phyloP scores from a whole-genome alignment of 768 basidiomycete species.

The Lentinula edodes region DNA sequence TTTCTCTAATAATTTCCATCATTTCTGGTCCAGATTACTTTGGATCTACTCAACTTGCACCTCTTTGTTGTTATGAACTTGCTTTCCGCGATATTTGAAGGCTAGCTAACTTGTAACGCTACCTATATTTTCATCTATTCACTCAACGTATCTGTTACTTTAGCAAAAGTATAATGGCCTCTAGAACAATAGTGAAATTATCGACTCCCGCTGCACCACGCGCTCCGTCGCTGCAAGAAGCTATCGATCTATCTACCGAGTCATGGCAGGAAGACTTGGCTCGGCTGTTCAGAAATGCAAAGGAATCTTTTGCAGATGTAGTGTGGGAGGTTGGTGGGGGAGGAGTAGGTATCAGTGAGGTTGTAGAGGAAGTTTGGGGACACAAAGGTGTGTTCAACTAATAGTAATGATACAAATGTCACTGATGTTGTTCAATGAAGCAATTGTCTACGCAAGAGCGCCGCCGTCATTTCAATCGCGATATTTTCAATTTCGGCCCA shows the following conservation, averaged over 20 bases:
- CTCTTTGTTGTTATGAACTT: background rate
- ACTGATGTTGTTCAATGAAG: constrained; percentile 30
- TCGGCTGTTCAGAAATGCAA: constrained; percentile 72
- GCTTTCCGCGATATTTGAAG: background rate
- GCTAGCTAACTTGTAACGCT: background rate
- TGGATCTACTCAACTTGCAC: background rate
- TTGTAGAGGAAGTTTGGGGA: constrained; percentile 71
- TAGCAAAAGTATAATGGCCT: background rate
- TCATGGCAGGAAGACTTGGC: constrained; percentile 82
- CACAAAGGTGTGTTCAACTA: constrained; percentile 69
- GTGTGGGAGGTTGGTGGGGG: constrained; percentile 70
- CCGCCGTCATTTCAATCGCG: constrained; percentile 87
- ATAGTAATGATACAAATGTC: background rate
- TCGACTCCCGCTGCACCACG: background rate
- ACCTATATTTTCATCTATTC: background rate
- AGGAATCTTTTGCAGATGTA: constrained; percentile 93
- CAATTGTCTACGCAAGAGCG: constrained; percentile 91
- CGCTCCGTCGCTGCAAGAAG: constrained; percentile 55
- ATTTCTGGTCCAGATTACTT: background rate
- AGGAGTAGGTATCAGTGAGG: constrained; percentile 20
- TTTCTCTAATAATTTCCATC: background rate
- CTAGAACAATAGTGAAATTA: background rate
- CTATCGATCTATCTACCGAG: constrained; percentile 59
- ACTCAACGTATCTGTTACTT: too few relatives aligned
- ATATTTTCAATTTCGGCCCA: constrained; percentile 67